phyloP scores from a whole-genome alignment of 2,329 filamentous ascomycete genomes.

The Trichophyton equinum region DNA sequence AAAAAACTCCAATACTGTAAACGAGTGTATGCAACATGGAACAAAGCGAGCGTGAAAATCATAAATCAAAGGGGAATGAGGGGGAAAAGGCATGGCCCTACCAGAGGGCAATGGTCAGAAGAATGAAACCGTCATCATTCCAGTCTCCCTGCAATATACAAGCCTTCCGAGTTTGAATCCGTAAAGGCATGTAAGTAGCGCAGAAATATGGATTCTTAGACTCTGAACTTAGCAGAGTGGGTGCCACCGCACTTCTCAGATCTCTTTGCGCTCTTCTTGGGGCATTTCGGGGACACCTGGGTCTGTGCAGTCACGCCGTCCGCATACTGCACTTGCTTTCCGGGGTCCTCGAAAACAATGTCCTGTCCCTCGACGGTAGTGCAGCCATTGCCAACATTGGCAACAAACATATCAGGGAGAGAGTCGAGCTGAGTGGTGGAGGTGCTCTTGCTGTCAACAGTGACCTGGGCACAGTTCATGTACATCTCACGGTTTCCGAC shows the following conservation, averaged over 20 bases:
- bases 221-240: neutral
- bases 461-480: conserved; percentile 69
- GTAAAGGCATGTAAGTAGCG: neutral
- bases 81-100: neutral
- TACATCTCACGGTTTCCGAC: conserved; percentile 43
- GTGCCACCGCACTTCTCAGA: neutral
- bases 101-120: neutral
- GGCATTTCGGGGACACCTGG: neutral
- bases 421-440: neutral
- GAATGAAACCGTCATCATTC: neutral
- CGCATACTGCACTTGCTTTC: conserved; percentile 4
- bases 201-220: neutral
- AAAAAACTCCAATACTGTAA: neutral
- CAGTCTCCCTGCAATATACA: neutral
- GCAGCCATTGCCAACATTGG: conserved; percentile 10
- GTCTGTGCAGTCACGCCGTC: neutral
- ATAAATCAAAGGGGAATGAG: neutral
- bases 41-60: neutral
- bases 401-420: conserved; percentile 9
- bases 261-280: neutral
- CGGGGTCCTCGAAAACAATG: conserved; percentile 7
- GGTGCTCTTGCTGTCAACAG: conserved; percentile 34
- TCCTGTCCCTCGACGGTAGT: conserved; percentile 7
- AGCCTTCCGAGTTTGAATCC: neutral
- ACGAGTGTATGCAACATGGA: neutral